A percentile compares a stretch with the other conserved stretches of the same genome.
phyloP scores from a whole-genome alignment of 2,329 filamentous ascomycete genomes.

The Cercospora beticola region DNA sequence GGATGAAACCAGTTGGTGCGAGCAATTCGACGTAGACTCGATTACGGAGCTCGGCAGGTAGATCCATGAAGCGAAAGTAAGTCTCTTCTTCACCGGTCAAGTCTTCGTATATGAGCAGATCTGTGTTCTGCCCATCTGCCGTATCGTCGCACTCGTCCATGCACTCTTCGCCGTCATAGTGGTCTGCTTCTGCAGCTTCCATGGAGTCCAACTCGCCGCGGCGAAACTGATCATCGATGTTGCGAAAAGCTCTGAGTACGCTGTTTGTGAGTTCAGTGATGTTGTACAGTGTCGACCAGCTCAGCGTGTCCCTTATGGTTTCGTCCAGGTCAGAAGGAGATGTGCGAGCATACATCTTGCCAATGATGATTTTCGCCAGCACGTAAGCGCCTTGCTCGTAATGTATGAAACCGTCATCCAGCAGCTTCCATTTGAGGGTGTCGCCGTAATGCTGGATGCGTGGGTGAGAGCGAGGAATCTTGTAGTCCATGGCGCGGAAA shows the following conservation, averaged over 20 bases:
- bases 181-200: neutral
- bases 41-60: conserved; percentile 25
- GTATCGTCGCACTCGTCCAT: neutral
- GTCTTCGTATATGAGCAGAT: neutral
- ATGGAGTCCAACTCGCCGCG: neutral
- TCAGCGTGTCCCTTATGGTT: neutral
- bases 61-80: conserved; percentile 23
- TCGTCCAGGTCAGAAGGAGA: neutral
- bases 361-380: neutral
- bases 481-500: neutral
- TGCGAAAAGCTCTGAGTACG: neutral
- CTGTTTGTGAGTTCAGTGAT: neutral
- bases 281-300: neutral
- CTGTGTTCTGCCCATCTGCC: neutral
- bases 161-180: neutral
- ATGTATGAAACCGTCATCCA: neutral
- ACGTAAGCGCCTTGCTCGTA: conserved; percentile 1
- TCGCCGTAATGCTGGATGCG: neutral
- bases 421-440: neutral
- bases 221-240: neutral
- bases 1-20: conserved; percentile 18
- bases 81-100: neutral
- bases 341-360: neutral
- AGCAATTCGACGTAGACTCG: conserved; percentile 21
- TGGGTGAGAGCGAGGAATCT: neutral